phyloP scores from a whole-genome alignment of 225 moss, liverwort and hornwort species.

The Marchantia polymorpha region DNA sequence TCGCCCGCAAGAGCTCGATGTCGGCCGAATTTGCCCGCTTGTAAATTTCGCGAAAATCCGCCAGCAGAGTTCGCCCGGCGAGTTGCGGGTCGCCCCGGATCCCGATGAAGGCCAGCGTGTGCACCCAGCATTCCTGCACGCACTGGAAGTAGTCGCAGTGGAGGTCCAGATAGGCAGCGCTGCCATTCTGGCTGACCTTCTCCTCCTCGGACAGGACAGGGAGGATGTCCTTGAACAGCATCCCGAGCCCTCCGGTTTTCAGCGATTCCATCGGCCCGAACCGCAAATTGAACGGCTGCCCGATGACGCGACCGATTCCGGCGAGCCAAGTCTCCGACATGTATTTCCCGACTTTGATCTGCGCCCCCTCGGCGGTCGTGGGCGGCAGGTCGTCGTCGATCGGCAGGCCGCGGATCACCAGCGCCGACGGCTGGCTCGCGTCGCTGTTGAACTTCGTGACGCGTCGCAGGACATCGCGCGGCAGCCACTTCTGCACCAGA shows the following conservation, averaged over 20 bases:
- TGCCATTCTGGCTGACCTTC: conserved; percentile 16
- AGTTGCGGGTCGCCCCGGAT: conserved; percentile 18
- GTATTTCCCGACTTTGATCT: conserved; percentile 15
- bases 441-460: conserved; percentile 29
- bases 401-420: conserved; percentile 34
- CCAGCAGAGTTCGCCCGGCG: conserved; percentile 18
- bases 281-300: conserved; percentile 16
- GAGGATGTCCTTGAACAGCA: background rate
- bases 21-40: conserved; percentile 13
- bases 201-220: background rate
- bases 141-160: conserved; percentile 22
- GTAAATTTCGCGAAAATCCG: conserved; percentile 19
- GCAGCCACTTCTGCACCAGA: conserved; percentile 30
- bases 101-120: conserved; percentile 14
- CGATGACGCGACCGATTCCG: conserved; percentile 29
- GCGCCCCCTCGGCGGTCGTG: background rate
- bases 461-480: conserved; percentile 12
- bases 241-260: background rate
- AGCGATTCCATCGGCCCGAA: background rate
- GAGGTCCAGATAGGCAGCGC: conserved; percentile 15
- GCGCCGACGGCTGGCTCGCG: conserved; percentile 18
- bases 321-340: conserved; percentile 29
- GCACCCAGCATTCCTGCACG: background rate
- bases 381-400: conserved; percentile 31
- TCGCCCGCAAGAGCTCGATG: conserved; percentile 11